Base-by-base conservation (phyloP, 257 asterid species). In the Solanum arcanum region DNA sequence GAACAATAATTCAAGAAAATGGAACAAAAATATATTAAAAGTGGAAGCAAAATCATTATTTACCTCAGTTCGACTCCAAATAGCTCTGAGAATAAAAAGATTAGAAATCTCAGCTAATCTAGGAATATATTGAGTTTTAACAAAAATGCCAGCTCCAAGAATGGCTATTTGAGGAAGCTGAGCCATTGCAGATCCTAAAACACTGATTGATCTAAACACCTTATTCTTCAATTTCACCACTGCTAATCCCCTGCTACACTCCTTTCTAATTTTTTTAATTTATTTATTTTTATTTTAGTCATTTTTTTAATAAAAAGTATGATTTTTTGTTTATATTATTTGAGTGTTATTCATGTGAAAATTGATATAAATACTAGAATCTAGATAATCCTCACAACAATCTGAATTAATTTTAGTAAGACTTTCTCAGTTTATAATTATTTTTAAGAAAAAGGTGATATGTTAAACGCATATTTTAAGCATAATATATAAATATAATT, bases 61-160 rank as follows among this genome's bases (percentile, higher is more conserved):
- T 84, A 94, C 98, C 98, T 94, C 90, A 59, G 93, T 88, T 87
- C 99, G 98, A 89, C 98, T 95, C 99, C 99, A 96, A 88, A 96
- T 95, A 80, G 93, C 92, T 88, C 88, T 90, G 86, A 96, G 96
- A 77, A 91, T 86, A 49, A 94, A 90, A 49, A 89, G 94, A 72
- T 92, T 68, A 76, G 98, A 93, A 90, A 96, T 92, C 89, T 96
- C 99, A 69, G 98, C 96, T 77, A 96, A 90, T 91, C 98, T 91
- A 15, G 99, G 99, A 75, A 96, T 93, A 91, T 96, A 96, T 76
- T 94, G 92, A 84, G 78, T 92, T 89, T 91, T 92, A 3, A 94
- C 98, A 87, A 96, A 96, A 85, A 92, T 95, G 64, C 99, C 99
- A 78, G 98, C 98, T 47, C 99, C 99, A 76, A 96, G 87, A 39